A percentile compares a stretch with the other conserved stretches of the same genome.
phyloP scores from a whole-genome alignment of 257 asterid genomes.

The Penstemon davidsonii region DNA sequence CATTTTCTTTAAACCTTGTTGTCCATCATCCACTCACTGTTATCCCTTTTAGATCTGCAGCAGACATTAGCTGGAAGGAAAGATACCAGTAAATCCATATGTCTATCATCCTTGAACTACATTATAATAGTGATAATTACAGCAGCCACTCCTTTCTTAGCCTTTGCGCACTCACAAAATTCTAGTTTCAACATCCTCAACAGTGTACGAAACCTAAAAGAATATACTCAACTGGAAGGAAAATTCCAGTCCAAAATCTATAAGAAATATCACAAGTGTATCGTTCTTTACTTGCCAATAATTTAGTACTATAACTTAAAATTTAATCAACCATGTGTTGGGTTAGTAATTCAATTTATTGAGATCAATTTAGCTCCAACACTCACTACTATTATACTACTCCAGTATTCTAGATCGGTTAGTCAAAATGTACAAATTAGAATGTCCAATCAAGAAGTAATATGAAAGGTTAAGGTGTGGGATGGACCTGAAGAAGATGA shows the following conservation, averaged over 20 bases:
- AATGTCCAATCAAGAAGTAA: background rate
- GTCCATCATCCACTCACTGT: background rate
- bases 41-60: background rate
- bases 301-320: too few species aligned
- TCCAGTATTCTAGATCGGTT: background rate
- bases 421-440: background rate
- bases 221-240: background rate
- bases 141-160: background rate
- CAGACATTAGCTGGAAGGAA: too few species aligned
- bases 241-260: too few species aligned
- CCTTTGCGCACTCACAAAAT: background rate
- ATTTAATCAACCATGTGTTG: too few species aligned
- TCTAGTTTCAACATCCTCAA: background rate
- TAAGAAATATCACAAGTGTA: too few species aligned
- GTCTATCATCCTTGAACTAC: constrained; percentile 1
- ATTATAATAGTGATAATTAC: background rate
- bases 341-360: too few species aligned
- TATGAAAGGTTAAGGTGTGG: background rate
- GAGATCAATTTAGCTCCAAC: background rate
- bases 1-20: background rate
- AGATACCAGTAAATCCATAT: background rate
- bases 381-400: background rate
- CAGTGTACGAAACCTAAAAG: background rate
- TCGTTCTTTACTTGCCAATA: too few species aligned
- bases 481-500: constrained; percentile 65